Base-by-base conservation (phyloP, 768 basidiomycete species). In the Russula virescens region DNA sequence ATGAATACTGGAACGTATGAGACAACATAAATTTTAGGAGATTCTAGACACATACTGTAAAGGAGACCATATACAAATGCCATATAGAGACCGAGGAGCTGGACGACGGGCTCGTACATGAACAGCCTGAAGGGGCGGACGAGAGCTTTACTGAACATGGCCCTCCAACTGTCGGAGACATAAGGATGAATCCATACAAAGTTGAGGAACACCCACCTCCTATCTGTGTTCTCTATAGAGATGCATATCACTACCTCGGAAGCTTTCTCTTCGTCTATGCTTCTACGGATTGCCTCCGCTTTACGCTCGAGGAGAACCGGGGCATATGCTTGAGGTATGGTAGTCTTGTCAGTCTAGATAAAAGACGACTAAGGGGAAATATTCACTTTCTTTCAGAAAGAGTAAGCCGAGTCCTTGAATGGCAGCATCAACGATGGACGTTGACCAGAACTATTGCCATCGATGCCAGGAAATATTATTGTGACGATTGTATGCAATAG, bases 121-220 rank as follows among this genome's bases (percentile, higher is more conserved):
- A 89, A 86, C 14, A 92, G 70, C 5, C 73, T 68, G 73, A 93
- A 88, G 0, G 92, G 91, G n/a, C 89, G 80, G 13, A 77, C 73
- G 25, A 92, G 72, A 0, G 87, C 79, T 61, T 75, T 80, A 1
- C 64, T 48, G 61, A 92, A 73, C 40, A 89, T 77, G 0, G 69
- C 51, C 67, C 75, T 68, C 83, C 81, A 85, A 26, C 85, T 87
- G 48, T 60, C 48, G 61, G 45, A 18, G 23, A 31, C 7, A 42
- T 42, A 23, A 26, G 26, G 40, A 38, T 18, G 21, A 26, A 21
- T 16, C 13, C 4, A 50, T n/a, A 52, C 35, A 3, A 53, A 21
- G 14, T n/a, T n/a, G 26, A 58, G 38, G 46, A 23, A 48, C 50
- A 75, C 80, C 63, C 67, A 81, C 80, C 75, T 73, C 65, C 78